Evolutionary conservation across 176 grass and related monocot genomes (phyloP), one percentile per base, ranked within the genome.

Genomic region (Leersia perrieri): DNA sequence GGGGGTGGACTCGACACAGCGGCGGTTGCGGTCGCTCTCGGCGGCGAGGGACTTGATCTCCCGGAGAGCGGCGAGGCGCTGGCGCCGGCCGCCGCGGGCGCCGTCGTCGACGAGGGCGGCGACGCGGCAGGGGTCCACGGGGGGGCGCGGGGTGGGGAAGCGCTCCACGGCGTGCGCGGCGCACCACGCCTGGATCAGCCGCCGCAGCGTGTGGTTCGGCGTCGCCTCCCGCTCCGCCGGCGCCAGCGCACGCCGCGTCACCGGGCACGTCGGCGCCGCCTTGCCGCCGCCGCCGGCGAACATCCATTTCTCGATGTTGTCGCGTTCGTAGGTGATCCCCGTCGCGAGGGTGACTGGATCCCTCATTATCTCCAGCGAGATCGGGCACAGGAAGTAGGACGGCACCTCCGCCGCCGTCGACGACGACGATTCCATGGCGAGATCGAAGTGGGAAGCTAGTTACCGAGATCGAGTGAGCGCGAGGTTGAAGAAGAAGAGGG

Each of bases 111-210:
- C 7, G 27, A 95, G 71, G 2, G 53, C 70, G 22, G 78, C 77
- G 29, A 99, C 64, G 58, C 86, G 86, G 36, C 44, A 15, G 11
- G 78, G 36, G 75, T 81, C 89, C 7, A 94, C 80, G 1, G 89
- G 87, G 20, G 60, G 68, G 53, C 87, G 87, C 10, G 85, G 92
- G 3, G 93, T 93, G 8, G 96, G 92, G 84, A 91, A 87, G 6
- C 88, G 75, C 86, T 98, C 92, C 61, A 95, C 67, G 29, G 79
- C 79, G 78, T 95, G 90, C 1, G 69, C 68, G 1, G 82, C 80
- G 82, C 88, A 99, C 96, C 96, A 99, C 3, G 87, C 83, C 74
- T 95, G 96, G 85, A 91, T 95, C 38, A 99, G 84, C 33, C 96
- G 87, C 27, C 90, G 89, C 22, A 99, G 79, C 57, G 90, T 99